phyloP scores from a whole-genome alignment of 1,284 basidiomycete species.

The Moesziomyces sp. region DNA sequence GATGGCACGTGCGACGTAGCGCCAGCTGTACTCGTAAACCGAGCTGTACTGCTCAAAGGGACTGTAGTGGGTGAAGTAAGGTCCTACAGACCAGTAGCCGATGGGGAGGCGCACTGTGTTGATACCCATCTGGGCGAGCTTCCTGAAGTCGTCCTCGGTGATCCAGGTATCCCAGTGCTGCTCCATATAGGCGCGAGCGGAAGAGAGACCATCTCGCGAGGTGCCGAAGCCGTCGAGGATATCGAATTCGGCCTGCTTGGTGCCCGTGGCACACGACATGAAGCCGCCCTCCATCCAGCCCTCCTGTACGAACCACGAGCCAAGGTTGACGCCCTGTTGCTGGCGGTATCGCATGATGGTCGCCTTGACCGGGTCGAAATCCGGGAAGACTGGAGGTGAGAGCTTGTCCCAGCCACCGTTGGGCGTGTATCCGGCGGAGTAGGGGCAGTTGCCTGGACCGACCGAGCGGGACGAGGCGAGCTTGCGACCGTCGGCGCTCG shows the following conservation, averaged over 20 bases:
- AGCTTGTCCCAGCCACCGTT: conserved; percentile 52
- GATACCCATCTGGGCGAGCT: conserved; percentile 65
- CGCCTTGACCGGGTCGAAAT: conserved; percentile 60
- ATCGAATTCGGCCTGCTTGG: conserved; percentile 71
- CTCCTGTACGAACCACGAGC: conserved; percentile 76
- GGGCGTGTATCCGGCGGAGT: conserved; percentile 57
- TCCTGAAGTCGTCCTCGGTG: conserved; percentile 70
- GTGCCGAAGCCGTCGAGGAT: conserved; percentile 71
- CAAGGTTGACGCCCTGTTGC: conserved; percentile 61
- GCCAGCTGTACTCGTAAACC: conserved; percentile 77
- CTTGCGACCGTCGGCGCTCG: conserved; percentile 18
- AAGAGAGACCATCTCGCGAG: conserved; percentile 70
- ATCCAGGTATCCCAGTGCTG: conserved; percentile 84
- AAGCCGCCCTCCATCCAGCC: conserved; percentile 80
- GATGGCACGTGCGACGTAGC: conserved; percentile 74
- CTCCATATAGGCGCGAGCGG: conserved; percentile 73
- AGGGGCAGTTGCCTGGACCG: conserved; percentile 58
- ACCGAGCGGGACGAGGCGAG: conserved; percentile 45
- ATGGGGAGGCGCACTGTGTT: conserved; percentile 68
- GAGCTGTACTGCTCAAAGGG: conserved; percentile 73
- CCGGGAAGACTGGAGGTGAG: conserved; percentile 51
- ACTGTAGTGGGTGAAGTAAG: conserved; percentile 71
- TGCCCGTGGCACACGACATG: conserved; percentile 75
- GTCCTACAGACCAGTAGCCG: conserved; percentile 69
- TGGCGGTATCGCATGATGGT: conserved; percentile 64